Evolutionary conservation across 352 stramenopile genomes (phyloP).

Genomic region (Globisporangium spinosum): DNA sequence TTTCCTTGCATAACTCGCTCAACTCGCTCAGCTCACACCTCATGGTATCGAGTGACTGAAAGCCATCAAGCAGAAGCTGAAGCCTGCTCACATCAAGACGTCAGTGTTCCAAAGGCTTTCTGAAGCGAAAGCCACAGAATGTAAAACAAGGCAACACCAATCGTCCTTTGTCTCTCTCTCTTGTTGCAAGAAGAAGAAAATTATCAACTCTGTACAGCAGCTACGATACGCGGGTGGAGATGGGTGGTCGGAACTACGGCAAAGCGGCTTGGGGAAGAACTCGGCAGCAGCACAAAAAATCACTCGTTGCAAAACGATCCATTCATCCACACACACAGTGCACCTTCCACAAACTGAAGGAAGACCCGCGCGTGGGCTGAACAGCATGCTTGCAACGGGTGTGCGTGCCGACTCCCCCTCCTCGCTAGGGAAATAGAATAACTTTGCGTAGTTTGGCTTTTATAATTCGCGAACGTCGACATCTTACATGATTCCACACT

Average conservation of each 20-base stretch:
- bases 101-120: background rate
- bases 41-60: background rate
- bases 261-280: background rate
- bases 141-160: background rate
- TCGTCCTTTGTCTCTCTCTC: background rate
- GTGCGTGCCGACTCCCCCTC: background rate
- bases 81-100: background rate
- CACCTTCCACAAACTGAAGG: background rate
- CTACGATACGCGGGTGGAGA: conserved; percentile 8
- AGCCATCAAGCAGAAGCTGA: background rate
- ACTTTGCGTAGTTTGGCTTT: conserved; percentile 6
- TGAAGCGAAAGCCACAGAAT: background rate
- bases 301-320: background rate
- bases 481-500: conserved; percentile 43
- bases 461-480: conserved; percentile 8
- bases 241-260: background rate
- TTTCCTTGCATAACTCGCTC: background rate
- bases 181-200: conserved; percentile 6
- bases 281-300: background rate
- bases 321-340: background rate
- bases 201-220: conserved; percentile 10
- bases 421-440: conserved; percentile 2
- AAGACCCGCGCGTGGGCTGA: background rate
- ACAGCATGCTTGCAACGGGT: background rate
- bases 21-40: background rate